Base-by-base conservation (phyloP, 2,329 filamentous ascomycete species). In the Penicillium sp. region DNA sequence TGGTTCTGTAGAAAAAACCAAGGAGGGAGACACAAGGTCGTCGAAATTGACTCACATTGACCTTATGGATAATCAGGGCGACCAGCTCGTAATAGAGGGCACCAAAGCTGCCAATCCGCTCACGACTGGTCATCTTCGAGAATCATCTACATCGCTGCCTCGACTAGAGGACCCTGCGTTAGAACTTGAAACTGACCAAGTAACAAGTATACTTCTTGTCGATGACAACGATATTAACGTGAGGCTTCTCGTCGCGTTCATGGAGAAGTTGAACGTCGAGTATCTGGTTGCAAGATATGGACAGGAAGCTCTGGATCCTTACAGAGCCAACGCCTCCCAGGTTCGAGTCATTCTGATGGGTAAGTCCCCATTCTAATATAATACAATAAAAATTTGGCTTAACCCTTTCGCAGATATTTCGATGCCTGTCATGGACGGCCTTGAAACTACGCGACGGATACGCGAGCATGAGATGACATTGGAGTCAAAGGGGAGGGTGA, bases 201-300 rank as follows among this genome's bases (percentile, higher is more conserved):
- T 14, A 5, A 55, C 21, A 57, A 40, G 11, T 37, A 13, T 74
- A 3, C 55, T 75, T 2, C 56, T 75, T 10, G 73, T 75, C 2
- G 73, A 75, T 50, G 73, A 75, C 56, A 75, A 75, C 51, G 59
- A 60, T 6, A 48, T 75, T 28, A 75, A 75, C 51, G 58, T 74
- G 3, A 63, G 65, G 34, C 58, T 75, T 14, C 62, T 74, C n/a
- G 56, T 64, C 21, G 67, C 69, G 2, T 71, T 61, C 47, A 67
- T 68, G 57, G 60, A 63, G 29, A 73, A 72, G 42, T 58, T 63
- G 19, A 61, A 61, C 1, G 63, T 66, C 31, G 51, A 61, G 3
- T 70, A 70, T 29, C 56, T 65, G 18, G 67, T 67, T 1, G 75
- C 74, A 8, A 54, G 52, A 6, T 67, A 77, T 53, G 75, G 75